These are phyloP conservation scores for Eremochloa ophiuroides DNA, from an alignment of 176 grass and related monocot genomes.

Conservation along the genomic window DNA sequence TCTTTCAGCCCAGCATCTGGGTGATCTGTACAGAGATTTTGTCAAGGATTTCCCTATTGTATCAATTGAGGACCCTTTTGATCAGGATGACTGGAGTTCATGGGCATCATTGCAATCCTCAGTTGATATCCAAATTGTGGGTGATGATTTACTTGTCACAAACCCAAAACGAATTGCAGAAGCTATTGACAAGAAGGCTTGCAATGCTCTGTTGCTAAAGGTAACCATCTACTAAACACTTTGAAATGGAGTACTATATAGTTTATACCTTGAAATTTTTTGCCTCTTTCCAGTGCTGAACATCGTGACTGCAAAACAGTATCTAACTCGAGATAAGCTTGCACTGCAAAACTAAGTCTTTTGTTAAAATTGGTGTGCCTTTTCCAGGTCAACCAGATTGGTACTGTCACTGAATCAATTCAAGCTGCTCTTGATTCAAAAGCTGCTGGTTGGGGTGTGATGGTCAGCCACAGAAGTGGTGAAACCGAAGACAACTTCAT, in stretches of 20 bases:
- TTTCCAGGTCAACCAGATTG: conserved; percentile 94
- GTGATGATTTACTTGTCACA: conserved; percentile 96
- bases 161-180: conserved; percentile 89
- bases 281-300: not conserved
- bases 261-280: not conserved
- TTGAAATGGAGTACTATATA: too few species aligned
- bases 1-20: conserved; percentile 51
- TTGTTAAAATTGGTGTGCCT: not conserved
- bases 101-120: conserved; percentile 80
- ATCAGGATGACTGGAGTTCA: conserved; percentile 95
- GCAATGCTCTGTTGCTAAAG: conserved; percentile 90
- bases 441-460: conserved; percentile 91
- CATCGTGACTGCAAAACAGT: not conserved
- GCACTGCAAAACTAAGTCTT: not conserved
- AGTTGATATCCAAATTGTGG: conserved; percentile 90
- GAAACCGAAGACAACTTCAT: conserved; percentile 99
- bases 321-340: not conserved
- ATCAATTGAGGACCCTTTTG: conserved; percentile 97
- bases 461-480: conserved; percentile 97
- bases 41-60: conserved; percentile 95
- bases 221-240: conserved; percentile 30
- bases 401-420: conserved; percentile 83
- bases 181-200: conserved; percentile 85
- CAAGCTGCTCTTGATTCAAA: conserved; percentile 93
- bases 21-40: conserved; percentile 79